These are phyloP conservation scores for Fulvia fulva DNA, from an alignment of 2,329 filamentous ascomycete species.

Conservation along the genomic window DNA sequence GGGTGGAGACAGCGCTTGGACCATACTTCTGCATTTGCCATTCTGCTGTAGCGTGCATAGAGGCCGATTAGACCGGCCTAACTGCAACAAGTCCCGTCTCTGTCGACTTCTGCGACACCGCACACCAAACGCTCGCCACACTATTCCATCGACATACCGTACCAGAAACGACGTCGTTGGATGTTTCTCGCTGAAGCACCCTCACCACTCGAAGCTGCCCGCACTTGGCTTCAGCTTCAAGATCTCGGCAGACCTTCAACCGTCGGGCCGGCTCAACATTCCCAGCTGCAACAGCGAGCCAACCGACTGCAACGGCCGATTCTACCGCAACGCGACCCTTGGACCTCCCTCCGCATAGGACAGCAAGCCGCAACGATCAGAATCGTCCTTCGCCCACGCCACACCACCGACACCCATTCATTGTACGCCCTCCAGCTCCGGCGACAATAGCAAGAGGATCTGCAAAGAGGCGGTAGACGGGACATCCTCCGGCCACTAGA, in stretches of 20 bases:
- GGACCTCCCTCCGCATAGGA: too few relatives aligned
- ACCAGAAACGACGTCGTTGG: not conserved
- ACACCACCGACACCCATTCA: not conserved
- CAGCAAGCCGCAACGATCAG: not conserved
- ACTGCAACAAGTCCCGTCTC: not conserved
- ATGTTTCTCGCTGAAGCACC: not conserved
- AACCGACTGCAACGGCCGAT: too few relatives aligned
- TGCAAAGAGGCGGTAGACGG: not conserved
- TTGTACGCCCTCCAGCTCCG: not conserved
- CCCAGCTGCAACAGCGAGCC: not conserved
- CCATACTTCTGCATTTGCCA: too few relatives aligned
- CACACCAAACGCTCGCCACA: not conserved
- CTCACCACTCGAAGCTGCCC: not conserved
- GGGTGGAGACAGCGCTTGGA: not conserved
- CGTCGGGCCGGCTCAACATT: not conserved
- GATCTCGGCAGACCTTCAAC: not conserved
- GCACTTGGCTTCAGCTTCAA: not conserved
- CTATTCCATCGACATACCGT: not conserved
- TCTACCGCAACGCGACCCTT: too few relatives aligned
- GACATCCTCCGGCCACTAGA: not conserved
- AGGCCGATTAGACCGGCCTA: not conserved
- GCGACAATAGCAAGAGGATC: not conserved
- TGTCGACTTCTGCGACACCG: not conserved
- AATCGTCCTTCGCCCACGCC: not conserved
- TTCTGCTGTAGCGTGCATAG: not conserved